Evolutionary conservation across 2,329 filamentous ascomycete genomes (phyloP), one percentile per base, ranked within the genome.

Genomic region (Alternaria ventricosa): DNA sequence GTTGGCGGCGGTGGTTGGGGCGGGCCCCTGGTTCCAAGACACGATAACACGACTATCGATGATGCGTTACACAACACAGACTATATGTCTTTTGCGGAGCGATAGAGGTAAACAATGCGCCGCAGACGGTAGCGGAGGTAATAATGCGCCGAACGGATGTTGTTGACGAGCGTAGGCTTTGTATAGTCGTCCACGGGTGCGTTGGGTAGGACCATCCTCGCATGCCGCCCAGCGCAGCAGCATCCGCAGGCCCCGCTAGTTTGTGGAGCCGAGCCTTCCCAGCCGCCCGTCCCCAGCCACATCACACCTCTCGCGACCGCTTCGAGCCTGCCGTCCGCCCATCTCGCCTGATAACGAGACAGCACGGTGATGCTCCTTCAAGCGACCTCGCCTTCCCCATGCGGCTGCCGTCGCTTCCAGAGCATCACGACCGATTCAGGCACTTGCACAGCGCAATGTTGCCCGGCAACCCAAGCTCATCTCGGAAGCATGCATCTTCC

Each of bases 1-100:
- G 50, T 36, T 23, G 44, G 59, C 55, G 66, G 57, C 50, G 71
- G 60, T 62, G 70, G 62, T 71, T 72, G 70, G 69, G 61, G 36
- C 22, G 65, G 58, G 43, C 28, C 41, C 43, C 55, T 43, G 20
- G 47, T 54, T 54, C 58, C 23, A 23, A 30, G 49, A 43, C 11
- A 57, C 43, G 50, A 55, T 45, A 43, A 47, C 44, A 50, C 20
- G 49, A 51, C 54, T 13, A 55, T 54, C 55, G 25, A 61, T 61
- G 53, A 61, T 47, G 25, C 8, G 60, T 55, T 22, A 44, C 55
- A 64, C 61, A 36, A 30, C 30, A 36, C 18, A 15, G 43, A 45
- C 36, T 45, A 43, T 56, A 25, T 47, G 10, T 56, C 43, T 22
- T 11, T n/a, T 20, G 15, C 18, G 18, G 20, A 23, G 13, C 25